Evolutionary conservation across 225 moss, liverwort and hornwort genomes (phyloP).

Genomic region (Marchantia polymorpha): DNA sequence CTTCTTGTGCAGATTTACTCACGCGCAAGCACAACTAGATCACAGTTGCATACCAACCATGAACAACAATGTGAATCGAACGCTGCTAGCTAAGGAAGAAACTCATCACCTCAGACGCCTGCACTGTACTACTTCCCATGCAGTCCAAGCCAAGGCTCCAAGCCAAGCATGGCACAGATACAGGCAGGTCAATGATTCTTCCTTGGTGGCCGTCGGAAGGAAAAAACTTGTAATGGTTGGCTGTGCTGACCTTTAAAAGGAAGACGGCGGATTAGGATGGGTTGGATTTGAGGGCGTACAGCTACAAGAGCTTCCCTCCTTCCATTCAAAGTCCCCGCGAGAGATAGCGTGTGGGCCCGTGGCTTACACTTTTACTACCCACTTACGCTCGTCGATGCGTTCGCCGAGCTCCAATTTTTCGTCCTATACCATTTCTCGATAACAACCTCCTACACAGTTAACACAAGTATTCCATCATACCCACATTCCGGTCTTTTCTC

Average conservation of each 20-base stretch:
- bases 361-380: not conserved
- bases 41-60: slow-evolving; percentile 4
- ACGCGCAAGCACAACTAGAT: not conserved
- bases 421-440: not conserved
- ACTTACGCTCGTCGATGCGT: not conserved
- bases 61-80: not conserved
- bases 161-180: not conserved
- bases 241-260: slow-evolving; percentile 9
- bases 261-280: slow-evolving; percentile 8
- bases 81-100: not conserved
- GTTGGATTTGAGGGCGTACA: slow-evolving; percentile 6
- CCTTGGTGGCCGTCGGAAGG: not conserved
- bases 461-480: not conserved
- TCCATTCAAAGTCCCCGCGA: slow-evolving; percentile 2
- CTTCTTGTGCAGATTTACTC: not conserved
- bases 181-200: not conserved
- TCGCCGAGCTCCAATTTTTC: not conserved
- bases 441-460: not conserved
- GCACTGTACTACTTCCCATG: not conserved
- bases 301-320: slow-evolving; percentile 10
- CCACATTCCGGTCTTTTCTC: not conserved
- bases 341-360: slow-evolving; percentile 13
- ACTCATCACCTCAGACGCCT: slow-evolving; percentile 3
- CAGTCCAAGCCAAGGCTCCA: slow-evolving; percentile 7
- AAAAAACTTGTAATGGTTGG: slow-evolving; percentile 3